Percentiles rank a stretch among this genome's conserved stretches.
Evolutionary conservation across 305 asterid genomes (phyloP).

Genomic region (Plantago rigida): DNA sequence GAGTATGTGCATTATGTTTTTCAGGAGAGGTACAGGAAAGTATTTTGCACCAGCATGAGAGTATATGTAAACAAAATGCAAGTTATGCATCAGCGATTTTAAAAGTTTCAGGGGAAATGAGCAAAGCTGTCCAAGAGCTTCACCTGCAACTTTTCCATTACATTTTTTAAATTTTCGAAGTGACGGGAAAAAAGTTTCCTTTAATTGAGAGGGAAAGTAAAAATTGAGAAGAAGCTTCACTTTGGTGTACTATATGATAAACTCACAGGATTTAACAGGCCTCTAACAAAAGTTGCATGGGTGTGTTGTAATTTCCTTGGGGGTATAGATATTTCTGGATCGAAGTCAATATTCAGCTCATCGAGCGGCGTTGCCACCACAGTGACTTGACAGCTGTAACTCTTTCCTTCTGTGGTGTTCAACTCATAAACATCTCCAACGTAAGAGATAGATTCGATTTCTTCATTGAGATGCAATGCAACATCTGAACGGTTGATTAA

Average conservation of each 20-base stretch:
- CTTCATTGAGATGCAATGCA: conserved; percentile 65
- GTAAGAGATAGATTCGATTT: conserved; percentile 62
- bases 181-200: too few relatives aligned
- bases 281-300: conserved; percentile 71
- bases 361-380: conserved; percentile 90
- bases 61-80: too few relatives aligned
- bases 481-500: conserved; percentile 61
- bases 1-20: too few relatives aligned
- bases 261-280: conserved; percentile 79
- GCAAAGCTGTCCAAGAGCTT: too few relatives aligned
- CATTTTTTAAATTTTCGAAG: too few relatives aligned
- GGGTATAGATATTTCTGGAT: conserved; percentile 70
- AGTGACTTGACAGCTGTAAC: conserved; percentile 58
- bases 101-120: too few relatives aligned
- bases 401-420: conserved; percentile 62
- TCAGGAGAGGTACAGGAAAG: too few relatives aligned
- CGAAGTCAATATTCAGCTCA: conserved; percentile 59
- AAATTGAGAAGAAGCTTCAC: too few relatives aligned
- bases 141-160: too few relatives aligned
- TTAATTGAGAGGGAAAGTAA: too few relatives aligned
- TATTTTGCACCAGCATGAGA: too few relatives aligned
- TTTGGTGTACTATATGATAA: background rate
- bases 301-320: conserved; percentile 86
- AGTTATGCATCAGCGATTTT: too few relatives aligned
- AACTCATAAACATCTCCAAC: conserved; percentile 55